These are phyloP conservation scores for Botrytis deweyae DNA, from an alignment of 2,329 filamentous ascomycete species.

Conservation along the genomic window DNA sequence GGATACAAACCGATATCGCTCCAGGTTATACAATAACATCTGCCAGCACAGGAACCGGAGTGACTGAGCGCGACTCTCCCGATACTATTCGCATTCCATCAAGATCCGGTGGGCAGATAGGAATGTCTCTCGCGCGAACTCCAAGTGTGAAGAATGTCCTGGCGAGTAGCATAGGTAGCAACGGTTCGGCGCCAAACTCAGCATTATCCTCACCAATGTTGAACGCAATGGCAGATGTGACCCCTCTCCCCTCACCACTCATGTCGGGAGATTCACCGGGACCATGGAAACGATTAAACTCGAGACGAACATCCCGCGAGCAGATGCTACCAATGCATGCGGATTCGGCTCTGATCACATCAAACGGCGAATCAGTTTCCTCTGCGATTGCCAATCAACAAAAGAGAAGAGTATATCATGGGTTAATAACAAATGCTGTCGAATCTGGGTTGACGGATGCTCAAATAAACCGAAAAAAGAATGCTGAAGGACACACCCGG, in stretches of 20 bases:
- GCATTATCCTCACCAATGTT: conserved; percentile 71
- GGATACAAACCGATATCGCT: conserved; percentile 42
- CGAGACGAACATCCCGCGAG: conserved; percentile 51
- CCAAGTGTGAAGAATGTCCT: conserved; percentile 60
- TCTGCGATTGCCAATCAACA: conserved; percentile 51
- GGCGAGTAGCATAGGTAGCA: conserved; percentile 48
- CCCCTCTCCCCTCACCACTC: conserved; percentile 75
- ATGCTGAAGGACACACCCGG: conserved; percentile 52
- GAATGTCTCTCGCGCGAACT: conserved; percentile 52
- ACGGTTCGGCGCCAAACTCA: conserved; percentile 59
- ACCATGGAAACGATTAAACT: conserved; percentile 58
- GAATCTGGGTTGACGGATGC: conserved; percentile 29
- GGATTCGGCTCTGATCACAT: conserved; percentile 51
- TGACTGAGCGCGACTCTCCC: conserved; percentile 25
- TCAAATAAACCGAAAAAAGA: conserved; percentile 34
- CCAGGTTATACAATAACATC: conserved; percentile 34
- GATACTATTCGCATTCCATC: conserved; percentile 23
- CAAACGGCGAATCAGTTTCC: conserved; percentile 53
- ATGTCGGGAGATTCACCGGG: conserved; percentile 64
- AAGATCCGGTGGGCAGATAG: conserved; percentile 33
- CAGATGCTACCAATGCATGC: conserved; percentile 41
- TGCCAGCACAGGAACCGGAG: conserved; percentile 28
- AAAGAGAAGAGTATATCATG: conserved; percentile 58
- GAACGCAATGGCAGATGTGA: conserved; percentile 74
- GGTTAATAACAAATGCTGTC: conserved; percentile 39